Evolutionary conservation across 2,329 filamentous ascomycete species (phyloP).

Genomic region (Sporothrix phasma): DNA sequence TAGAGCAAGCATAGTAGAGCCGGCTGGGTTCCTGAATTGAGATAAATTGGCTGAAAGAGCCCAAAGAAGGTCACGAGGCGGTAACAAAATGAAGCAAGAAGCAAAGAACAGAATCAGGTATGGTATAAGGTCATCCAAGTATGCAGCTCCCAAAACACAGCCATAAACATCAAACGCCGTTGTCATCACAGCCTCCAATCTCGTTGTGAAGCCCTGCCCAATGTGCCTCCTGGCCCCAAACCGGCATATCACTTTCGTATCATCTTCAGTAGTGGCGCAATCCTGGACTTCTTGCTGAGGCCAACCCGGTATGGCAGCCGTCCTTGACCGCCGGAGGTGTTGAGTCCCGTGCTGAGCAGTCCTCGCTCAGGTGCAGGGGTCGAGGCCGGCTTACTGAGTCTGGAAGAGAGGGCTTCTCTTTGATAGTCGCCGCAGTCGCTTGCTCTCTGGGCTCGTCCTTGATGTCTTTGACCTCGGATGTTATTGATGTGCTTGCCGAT

Average conservation of each 20-base stretch:
- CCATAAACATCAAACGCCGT: background rate
- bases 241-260: constrained; percentile 29
- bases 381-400: background rate
- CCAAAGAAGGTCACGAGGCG: too few relatives aligned
- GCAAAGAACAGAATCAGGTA: background rate
- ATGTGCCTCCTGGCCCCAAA: background rate
- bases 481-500: background rate
- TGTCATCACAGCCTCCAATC: too few relatives aligned
- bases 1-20: too few relatives aligned
- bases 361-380: background rate
- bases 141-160: background rate
- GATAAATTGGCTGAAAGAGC: too few relatives aligned
- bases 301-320: constrained; percentile 42
- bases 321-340: constrained; percentile 16
- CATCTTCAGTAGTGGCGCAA: constrained; percentile 42
- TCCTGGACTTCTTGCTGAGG: constrained; percentile 39
- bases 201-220: background rate
- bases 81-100: background rate
- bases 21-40: too few relatives aligned
- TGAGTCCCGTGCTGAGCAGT: background rate
- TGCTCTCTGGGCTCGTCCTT: constrained; percentile 13
- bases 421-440: background rate
- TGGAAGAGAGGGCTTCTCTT: background rate
- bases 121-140: background rate
- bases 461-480: background rate